Evolutionary conservation across 23 red algal genomes (phyloP).

Genomic region (Gracilariopsis chorda): DNA sequence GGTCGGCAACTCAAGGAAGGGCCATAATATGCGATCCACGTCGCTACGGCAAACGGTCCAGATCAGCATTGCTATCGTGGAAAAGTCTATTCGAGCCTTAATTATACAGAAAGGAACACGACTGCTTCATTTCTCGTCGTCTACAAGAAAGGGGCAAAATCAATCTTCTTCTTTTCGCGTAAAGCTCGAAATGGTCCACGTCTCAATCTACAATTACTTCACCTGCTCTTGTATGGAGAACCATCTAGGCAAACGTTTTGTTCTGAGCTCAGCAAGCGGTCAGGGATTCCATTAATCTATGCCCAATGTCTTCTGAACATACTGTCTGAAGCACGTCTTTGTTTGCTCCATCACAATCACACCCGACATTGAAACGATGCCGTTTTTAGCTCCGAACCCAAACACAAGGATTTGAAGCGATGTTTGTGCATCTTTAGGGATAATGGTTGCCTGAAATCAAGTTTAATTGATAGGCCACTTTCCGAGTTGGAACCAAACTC

Average conservation of each 20-base stretch:
- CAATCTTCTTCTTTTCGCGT: not conserved
- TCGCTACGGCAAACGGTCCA: not conserved
- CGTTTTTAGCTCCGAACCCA: too few relatives aligned
- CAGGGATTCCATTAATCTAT: not conserved
- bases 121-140: too few relatives aligned
- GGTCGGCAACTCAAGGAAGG: not conserved
- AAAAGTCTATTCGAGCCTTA: not conserved
- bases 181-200: not conserved
- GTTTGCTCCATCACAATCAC: not conserved
- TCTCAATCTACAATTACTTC: not conserved
- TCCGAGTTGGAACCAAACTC: not conserved
- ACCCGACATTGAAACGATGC: too few relatives aligned
- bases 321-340: not conserved
- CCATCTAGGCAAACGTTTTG: not conserved
- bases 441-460: too few relatives aligned
- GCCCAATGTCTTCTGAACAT: not conserved
- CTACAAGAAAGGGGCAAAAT: too few relatives aligned
- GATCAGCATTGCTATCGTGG: not conserved
- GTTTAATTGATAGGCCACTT: not conserved
- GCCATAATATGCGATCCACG: not conserved
- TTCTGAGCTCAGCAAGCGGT: not conserved
- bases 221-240: not conserved
- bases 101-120: too few relatives aligned
- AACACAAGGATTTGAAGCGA: too few relatives aligned
- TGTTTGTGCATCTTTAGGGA: too few relatives aligned